Conservation (phyloP, 352 stramenopile genomes). For the Blastocystis sp. region DNA sequence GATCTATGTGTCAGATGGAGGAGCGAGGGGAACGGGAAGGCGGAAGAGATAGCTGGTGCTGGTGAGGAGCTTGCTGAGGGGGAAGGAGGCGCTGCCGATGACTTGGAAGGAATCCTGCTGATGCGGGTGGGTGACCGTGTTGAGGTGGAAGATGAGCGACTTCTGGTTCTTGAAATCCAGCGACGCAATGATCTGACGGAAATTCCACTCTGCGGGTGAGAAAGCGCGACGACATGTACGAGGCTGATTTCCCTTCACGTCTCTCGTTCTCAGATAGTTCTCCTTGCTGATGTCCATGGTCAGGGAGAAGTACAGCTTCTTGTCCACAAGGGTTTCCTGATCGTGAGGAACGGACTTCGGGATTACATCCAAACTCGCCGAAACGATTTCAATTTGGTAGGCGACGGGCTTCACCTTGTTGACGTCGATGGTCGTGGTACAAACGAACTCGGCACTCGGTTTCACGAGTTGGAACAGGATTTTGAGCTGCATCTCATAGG, state of each 20-base stretch:
- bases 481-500: constrained; percentile 42
- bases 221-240: background rate
- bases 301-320: constrained; percentile 41
- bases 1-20: background rate
- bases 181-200: constrained; percentile 12
- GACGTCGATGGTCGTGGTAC: background rate
- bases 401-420: constrained; percentile 22
- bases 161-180: constrained; percentile 14
- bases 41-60: constrained; percentile 7
- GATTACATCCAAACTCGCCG: background rate
- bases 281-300: constrained; percentile 20
- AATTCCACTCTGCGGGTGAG: constrained; percentile 1
- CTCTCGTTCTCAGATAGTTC: constrained; percentile 10
- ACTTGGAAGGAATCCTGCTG: constrained; percentile 18
- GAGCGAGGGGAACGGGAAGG: background rate
- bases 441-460: constrained; percentile 15
- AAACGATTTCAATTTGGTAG: constrained; percentile 41
- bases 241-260: constrained; percentile 27
- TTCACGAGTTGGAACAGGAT: constrained; percentile 67
- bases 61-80: background rate
- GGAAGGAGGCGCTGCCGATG: background rate
- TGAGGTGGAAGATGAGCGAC: constrained; percentile 12
- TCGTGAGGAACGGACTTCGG: background rate
- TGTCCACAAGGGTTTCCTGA: constrained; percentile 23
- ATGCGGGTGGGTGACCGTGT: constrained; percentile 31